A percentile compares a stretch with the other conserved stretches of the same genome.
These are phyloP conservation scores for Sordariomycetes sp. DNA, from an alignment of 2,329 filamentous ascomycete species.

Conservation along the genomic window DNA sequence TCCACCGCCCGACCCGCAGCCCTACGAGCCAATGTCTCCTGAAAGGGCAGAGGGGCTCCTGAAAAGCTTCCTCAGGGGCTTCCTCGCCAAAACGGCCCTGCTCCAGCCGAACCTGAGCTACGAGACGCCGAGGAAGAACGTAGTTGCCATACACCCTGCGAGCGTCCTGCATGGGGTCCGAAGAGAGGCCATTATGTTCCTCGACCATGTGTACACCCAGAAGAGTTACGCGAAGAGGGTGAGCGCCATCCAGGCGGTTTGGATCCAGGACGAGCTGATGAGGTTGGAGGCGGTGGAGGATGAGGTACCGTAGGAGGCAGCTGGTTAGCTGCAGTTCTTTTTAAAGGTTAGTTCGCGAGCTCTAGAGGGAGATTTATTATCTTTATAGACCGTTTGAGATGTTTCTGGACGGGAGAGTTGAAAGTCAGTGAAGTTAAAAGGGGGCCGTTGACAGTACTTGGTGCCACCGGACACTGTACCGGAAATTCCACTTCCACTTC, in stretches of 20 bases:
- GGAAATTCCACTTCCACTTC: too few species aligned
- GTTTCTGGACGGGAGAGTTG: too few species aligned
- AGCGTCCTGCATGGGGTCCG: conserved; percentile 54
- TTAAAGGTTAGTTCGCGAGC: too few species aligned
- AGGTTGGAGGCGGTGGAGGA: neutral
- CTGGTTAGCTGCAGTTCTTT: neutral
- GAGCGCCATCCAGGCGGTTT: conserved; percentile 47
- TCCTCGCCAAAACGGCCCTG: conserved; percentile 49
- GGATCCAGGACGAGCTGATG: conserved; percentile 43
- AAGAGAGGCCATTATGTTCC: conserved; percentile 57
- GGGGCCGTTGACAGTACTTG: too few species aligned
- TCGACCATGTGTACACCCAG: conserved; percentile 55
- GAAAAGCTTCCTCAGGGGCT: conserved; percentile 52
- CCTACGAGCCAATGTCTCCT: conserved; percentile 41
- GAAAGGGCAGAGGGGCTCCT: conserved; percentile 43
- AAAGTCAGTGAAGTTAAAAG: neutral
- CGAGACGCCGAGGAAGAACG: conserved; percentile 48
- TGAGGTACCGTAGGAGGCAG: neutral
- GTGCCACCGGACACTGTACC: neutral
- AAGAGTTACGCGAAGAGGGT: conserved; percentile 60
- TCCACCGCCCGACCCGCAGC: conserved; percentile 40
- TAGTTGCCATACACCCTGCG: conserved; percentile 51
- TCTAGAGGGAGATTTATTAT: too few species aligned
- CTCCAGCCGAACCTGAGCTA: conserved; percentile 51
- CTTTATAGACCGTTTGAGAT: too few species aligned